Conservation (phyloP, 1,284 basidiomycete species). For the Cryptococcus floricola region DNA sequence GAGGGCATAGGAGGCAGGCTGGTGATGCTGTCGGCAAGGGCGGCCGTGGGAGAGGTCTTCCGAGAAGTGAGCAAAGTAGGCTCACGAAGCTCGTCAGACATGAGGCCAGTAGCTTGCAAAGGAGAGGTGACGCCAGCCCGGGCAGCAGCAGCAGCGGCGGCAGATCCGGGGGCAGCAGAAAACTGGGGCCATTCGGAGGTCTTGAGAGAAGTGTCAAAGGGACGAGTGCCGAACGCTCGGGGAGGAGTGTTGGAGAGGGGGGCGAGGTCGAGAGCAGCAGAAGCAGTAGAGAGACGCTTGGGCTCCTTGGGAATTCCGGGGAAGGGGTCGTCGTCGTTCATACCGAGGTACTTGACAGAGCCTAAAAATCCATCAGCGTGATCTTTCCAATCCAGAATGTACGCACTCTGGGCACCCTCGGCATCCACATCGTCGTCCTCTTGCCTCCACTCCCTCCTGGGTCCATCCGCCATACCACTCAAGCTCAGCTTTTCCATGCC, state of each 20-base stretch:
- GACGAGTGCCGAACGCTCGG: constrained; percentile 59
- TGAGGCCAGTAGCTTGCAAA: constrained; percentile 58
- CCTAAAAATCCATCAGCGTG: constrained; percentile 52
- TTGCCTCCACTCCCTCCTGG: constrained; percentile 23
- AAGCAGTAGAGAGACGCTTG: constrained; percentile 73
- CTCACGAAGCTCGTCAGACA: constrained; percentile 51
- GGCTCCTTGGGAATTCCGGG: constrained; percentile 52
- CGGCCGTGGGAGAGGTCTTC: constrained; percentile 44
- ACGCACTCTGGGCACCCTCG: constrained; percentile 46
- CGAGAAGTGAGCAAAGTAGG: constrained; percentile 65
- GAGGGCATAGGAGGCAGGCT: constrained; percentile 47
- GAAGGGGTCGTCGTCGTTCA: constrained; percentile 88
- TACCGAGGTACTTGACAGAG: constrained; percentile 84
- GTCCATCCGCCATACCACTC: constrained; percentile 39
- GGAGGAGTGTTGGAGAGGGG: constrained; percentile 78
- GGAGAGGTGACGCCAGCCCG: constrained; percentile 48
- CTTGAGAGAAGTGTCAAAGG: constrained; percentile 59
- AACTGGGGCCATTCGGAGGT: constrained; percentile 93
- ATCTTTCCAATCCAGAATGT: neutral
- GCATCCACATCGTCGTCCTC: constrained; percentile 47
- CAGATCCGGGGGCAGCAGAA: constrained; percentile 52
- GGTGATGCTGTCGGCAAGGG: constrained; percentile 48
- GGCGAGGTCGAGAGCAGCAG: constrained; percentile 87
- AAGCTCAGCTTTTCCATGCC: constrained; percentile 50
- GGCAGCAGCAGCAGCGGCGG: constrained; percentile 1